These are phyloP conservation scores for Cryptosporidium tyzzeri DNA, from an alignment of 169 alveolate species.

Conservation along the genomic window DNA sequence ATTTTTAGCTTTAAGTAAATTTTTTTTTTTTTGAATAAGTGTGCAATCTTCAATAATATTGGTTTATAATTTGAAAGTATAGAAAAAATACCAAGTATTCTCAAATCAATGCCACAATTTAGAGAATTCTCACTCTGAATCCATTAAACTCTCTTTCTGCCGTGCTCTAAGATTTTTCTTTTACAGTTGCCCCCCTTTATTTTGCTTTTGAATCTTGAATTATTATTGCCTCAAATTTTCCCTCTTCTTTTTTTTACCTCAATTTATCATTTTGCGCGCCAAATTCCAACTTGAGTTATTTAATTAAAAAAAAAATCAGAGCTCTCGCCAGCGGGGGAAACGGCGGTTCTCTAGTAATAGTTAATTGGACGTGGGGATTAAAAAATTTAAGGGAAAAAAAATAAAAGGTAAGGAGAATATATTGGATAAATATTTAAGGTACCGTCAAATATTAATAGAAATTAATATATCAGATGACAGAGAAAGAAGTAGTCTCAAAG, in stretches of 20 bases:
- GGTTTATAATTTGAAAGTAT: neutral
- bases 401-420: neutral
- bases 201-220: neutral
- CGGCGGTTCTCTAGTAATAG: conserved; percentile 19
- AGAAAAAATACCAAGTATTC: neutral
- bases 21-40: no score
- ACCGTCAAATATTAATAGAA: neutral
- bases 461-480: conserved; percentile 2
- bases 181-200: neutral
- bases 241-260: neutral
- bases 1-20: no score
- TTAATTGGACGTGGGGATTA: conserved; percentile 44
- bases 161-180: no score
- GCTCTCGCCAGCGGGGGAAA: conserved; percentile 32
- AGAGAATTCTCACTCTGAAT: neutral
- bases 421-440: neutral
- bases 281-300: no score
- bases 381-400: neutral
- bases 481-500: conserved; percentile 38
- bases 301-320: neutral
- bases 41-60: neutral
- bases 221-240: neutral
- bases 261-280: neutral
- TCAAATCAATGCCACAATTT: neutral
- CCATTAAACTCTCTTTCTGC: neutral